Base-by-base conservation (phyloP, 306 rosid species). In the Ochetophila trinervis region DNA sequence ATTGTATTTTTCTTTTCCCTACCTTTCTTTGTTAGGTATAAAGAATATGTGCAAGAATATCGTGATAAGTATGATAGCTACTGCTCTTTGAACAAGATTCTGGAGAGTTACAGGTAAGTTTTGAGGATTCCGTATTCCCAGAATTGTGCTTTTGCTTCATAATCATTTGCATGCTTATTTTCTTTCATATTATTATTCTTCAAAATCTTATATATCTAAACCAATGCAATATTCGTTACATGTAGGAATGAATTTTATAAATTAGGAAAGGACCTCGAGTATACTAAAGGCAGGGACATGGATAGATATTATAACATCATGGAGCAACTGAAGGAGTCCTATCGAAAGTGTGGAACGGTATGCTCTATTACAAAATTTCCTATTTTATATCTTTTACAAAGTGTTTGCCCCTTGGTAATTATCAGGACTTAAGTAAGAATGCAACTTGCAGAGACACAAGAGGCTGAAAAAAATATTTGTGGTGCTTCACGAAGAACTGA, bases 11-110 rank as follows among this genome's bases (percentile, higher is more conserved):
- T n/a, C 9, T 22, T 35, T 19, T n/a, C 13, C 5, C 48, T 77
- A 56, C 64, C 32, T 35, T 49, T 65, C 36, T 14, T 64, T 87
- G 60, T 65, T 74, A 94, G 99, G 76, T 90, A 88, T 75, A 68
- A 90, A 74, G 97, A 94, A 67, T 90, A 88, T 59, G 88, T 86
- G 77, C 91, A 86, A 79, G 99, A 94, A 79, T 94, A 78, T 76
- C 84, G 66, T 19, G 97, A 86, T 52, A 93, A 93, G 77, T 94
- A 86, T 69, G 96, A 90, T 44, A 86, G 87, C 63, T 94, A 94
- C 62, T 68, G 78, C 66, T 94, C 96, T 55, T 74, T 94, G 83
- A 77, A 88, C 88, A 94, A 94, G 84, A 83, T 88, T 72, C 80
- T 94, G 51, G 90, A 83, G 80, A 59, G 84, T 80, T 81, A 90